Evolutionary conservation across 75 land plant genomes (phyloP), one percentile per base, ranked within the genome.

Genomic region (Larix kaempferi): DNA sequence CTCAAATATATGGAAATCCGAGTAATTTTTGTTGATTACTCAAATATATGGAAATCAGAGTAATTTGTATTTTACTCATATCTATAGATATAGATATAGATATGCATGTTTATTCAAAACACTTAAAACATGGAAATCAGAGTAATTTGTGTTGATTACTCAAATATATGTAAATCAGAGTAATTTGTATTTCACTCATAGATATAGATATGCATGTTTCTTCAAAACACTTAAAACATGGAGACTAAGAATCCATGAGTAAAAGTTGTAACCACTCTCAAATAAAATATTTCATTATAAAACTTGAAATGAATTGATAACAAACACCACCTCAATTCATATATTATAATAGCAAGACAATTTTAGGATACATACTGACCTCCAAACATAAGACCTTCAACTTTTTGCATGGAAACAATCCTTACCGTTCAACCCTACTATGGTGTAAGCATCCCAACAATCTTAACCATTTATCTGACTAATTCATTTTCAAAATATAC

Each of bases 371-470:
- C 75, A 63, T 25, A 76, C 80, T 44, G 54, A 97, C 99, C 99
- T 91, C 99, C 99, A 88, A 66, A 87, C 65, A 98, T 87, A 75
- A 98, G 90, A 29, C 90, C 98, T 88, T 98, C 99, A 83, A 98
- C 76, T 83, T 90, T 86, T 78, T 98, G 99, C 98, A 98, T 93
- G 26, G 99, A 98, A 59, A 94, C 84, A 60, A 98, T 98, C 26
- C 99, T 84, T 57, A 98, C 74, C 22, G 96, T 93, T 98, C 99
- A 98, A 71, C 95, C 99, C 78, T 95, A 94, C 71, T 91, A 96
- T 37, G 94, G 91, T 15, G 93, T 89, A 74, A 98, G 93, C 76
- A 87, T 95, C 22, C 85, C 74, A 60, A 82, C 83, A 67, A 92
- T 87, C 78, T 98, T 98, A 78, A 95, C 99, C 73, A 98, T 74